Percentiles rank a stretch among this genome's conserved stretches.
Conservation (phyloP, 2,329 filamentous ascomycete genomes). For the Thelonectria blattea region DNA sequence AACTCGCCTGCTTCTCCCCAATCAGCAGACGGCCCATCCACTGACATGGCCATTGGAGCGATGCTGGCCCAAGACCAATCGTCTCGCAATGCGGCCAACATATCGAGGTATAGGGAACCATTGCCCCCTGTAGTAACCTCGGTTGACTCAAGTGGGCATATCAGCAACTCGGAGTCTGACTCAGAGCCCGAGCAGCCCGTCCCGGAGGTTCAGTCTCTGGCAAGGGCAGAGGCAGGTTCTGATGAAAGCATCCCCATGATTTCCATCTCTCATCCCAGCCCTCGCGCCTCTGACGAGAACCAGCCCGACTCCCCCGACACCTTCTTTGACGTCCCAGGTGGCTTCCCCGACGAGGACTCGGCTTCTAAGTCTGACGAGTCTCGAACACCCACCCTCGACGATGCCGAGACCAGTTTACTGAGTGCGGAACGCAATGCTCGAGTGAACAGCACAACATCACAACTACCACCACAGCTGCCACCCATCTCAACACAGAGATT, state of each 20-base stretch:
- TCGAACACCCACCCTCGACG: slow-evolving; percentile 9
- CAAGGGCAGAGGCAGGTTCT: slow-evolving; percentile 5
- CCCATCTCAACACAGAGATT: slow-evolving; percentile 24
- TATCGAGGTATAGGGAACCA: slow-evolving; percentile 65
- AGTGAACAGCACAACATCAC: not conserved
- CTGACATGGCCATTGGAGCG: slow-evolving; percentile 63
- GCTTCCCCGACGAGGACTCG: slow-evolving; percentile 57
- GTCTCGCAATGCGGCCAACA: slow-evolving; percentile 61
- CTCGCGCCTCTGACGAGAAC: slow-evolving; percentile 35
- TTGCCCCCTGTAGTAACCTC: slow-evolving; percentile 74
- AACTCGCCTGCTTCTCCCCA: slow-evolving; percentile 11
- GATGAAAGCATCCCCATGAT: slow-evolving; percentile 49
- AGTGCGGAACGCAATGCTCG: not conserved
- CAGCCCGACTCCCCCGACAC: slow-evolving; percentile 37
- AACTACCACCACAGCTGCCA: not conserved
- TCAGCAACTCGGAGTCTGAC: slow-evolving; percentile 59
- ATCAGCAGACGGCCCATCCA: slow-evolving; percentile 55
- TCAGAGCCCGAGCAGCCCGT: slow-evolving; percentile 15
- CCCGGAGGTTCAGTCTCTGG: slow-evolving; percentile 11
- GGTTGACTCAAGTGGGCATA: slow-evolving; percentile 68
- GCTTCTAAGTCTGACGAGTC: slow-evolving; percentile 3
- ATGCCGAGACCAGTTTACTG: not conserved
- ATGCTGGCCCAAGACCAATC: slow-evolving; percentile 61
- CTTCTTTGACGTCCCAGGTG: slow-evolving; percentile 62
- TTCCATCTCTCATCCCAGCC: slow-evolving; percentile 53